Percentiles rank a stretch among this genome's conserved stretches.
phyloP scores from a whole-genome alignment of 768 basidiomycete genomes.

The Russula abietina region DNA sequence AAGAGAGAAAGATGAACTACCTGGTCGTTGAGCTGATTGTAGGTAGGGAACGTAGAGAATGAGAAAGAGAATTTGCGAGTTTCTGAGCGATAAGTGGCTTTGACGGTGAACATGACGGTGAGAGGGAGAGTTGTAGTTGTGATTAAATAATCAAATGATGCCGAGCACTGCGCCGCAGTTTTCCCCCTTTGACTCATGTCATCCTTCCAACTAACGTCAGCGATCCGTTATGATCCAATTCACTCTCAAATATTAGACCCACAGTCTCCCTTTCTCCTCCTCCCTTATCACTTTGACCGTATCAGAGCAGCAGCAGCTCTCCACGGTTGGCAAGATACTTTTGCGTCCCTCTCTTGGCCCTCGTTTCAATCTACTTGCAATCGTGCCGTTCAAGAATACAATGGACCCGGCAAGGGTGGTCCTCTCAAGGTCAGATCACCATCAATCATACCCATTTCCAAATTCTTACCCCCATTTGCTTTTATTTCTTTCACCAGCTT shows the following conservation, averaged over 20 bases:
- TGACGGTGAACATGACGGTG: slow-evolving; percentile 61
- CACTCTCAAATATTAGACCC: slow-evolving; percentile 26
- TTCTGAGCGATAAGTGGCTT: slow-evolving; percentile 67
- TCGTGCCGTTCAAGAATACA: slow-evolving; percentile 33
- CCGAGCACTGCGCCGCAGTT: background rate
- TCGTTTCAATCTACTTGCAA: slow-evolving; percentile 43
- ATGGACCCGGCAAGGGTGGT: slow-evolving; percentile 4
- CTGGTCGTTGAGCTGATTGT: slow-evolving; percentile 55
- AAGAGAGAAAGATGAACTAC: slow-evolving; percentile 31
- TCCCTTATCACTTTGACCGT: slow-evolving; percentile 56
- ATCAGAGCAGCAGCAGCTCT: slow-evolving; percentile 43
- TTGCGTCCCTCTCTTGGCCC: slow-evolving; percentile 35
- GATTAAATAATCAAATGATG: slow-evolving; percentile 3
- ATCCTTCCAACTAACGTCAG: slow-evolving; percentile 40
- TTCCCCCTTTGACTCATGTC: background rate
- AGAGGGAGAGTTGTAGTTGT: background rate
- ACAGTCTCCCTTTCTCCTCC: slow-evolving; percentile 54
- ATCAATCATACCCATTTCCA: background rate
- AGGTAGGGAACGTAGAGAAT: slow-evolving; percentile 55
- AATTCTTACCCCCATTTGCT: background rate
- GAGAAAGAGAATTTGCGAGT: slow-evolving; percentile 61
- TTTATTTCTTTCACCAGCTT: slow-evolving; percentile 35
- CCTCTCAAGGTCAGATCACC: slow-evolving; percentile 20
- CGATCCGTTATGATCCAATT: slow-evolving; percentile 53
- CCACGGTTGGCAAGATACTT: slow-evolving; percentile 47